phyloP scores from a whole-genome alignment of 2,329 filamentous ascomycete genomes.

The Penicillium fuscoglaucum region DNA sequence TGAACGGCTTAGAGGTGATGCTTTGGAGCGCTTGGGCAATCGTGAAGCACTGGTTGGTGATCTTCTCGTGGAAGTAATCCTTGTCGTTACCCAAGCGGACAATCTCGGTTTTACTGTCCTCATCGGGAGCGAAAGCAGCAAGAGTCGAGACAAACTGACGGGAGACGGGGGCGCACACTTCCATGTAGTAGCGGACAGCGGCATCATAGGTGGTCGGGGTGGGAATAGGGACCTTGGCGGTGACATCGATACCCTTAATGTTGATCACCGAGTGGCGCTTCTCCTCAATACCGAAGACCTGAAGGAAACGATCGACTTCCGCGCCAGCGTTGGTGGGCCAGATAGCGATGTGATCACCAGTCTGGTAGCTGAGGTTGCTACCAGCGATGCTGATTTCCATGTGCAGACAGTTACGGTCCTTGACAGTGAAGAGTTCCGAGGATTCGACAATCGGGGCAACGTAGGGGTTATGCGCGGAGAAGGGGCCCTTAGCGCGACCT shows the following conservation, averaged over 20 bases:
- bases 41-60: constrained; percentile 79
- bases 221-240: constrained; percentile 96
- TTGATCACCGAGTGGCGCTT: constrained; percentile 82
- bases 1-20: constrained; percentile 75
- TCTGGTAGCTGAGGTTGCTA: constrained; percentile 90
- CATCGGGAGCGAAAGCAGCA: constrained; percentile 84
- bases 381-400: constrained; percentile 90
- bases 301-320: constrained; percentile 87
- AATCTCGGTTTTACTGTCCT: constrained; percentile 83
- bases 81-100: constrained; percentile 86
- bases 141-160: constrained; percentile 90
- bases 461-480: constrained; percentile 94
- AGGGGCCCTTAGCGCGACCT: constrained; percentile 78
- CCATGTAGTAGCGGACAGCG: constrained; percentile 90
- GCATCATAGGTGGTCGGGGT: constrained; percentile 96
- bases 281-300: constrained; percentile 69
- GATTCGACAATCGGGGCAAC: constrained; percentile 92
- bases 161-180: constrained; percentile 91
- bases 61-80: constrained; percentile 89
- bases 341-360: constrained; percentile 93
- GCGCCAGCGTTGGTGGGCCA: constrained; percentile 95
- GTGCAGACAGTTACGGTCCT: constrained; percentile 92
- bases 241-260: constrained; percentile 89
- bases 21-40: constrained; percentile 79
- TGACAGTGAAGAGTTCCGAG: constrained; percentile 83